Evolutionary conservation across 148 eudicot genomes (phyloP).

Genomic region (Cornus kousa): DNA sequence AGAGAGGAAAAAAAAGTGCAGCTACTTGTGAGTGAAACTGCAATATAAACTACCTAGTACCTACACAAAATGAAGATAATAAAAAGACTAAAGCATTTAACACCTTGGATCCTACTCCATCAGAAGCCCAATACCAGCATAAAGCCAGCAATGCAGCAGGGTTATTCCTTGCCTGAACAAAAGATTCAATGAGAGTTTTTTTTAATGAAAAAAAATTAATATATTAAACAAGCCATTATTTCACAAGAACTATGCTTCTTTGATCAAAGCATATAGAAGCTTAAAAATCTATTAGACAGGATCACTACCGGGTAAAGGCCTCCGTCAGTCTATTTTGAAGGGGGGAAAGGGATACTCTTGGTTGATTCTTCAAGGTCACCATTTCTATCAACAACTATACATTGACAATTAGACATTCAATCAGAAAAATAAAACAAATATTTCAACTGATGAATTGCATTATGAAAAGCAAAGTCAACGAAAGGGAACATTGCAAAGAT

Average conservation of each 20-base stretch:
- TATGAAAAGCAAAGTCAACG: neutral
- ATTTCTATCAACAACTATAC: neutral
- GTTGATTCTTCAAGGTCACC: neutral
- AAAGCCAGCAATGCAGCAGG: slow-evolving; percentile 96
- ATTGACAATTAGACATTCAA: neutral
- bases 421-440: neutral
- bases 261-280: neutral
- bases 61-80: neutral
- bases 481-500: neutral
- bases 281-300: neutral
- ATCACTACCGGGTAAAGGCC: neutral
- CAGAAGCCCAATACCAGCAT: slow-evolving; percentile 98
- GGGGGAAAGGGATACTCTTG: neutral
- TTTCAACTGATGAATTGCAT: neutral
- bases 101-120: slow-evolving; percentile 99
- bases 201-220: neutral
- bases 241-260: neutral
- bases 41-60: neutral
- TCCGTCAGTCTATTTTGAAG: neutral
- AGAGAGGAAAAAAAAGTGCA: neutral
- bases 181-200: neutral
- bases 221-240: neutral
- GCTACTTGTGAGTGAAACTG: neutral
- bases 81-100: slow-evolving; percentile 14
- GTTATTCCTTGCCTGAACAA: slow-evolving; percentile 67